Percentiles rank a stretch among this genome's conserved stretches.
phyloP scores from a whole-genome alignment of 768 basidiomycete genomes.

The Termitomyces sp. region DNA sequence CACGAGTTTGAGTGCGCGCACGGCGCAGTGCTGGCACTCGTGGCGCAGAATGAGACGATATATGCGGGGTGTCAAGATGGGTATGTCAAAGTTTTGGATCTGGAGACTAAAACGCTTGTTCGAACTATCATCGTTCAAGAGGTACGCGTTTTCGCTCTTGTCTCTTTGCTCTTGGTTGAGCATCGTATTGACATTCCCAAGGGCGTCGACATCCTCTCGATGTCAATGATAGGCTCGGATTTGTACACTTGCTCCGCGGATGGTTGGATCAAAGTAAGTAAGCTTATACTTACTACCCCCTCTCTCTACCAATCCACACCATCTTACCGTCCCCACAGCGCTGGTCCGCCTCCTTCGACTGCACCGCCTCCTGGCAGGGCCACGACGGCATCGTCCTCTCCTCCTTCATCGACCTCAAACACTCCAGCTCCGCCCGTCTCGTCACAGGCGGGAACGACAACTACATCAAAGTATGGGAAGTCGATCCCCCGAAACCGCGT shows the following conservation, averaged over 20 bases:
- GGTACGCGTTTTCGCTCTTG: slow-evolving; percentile 35
- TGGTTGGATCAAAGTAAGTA: slow-evolving; percentile 78
- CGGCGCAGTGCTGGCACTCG: slow-evolving; percentile 84
- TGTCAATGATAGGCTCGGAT: slow-evolving; percentile 68
- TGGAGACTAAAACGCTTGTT: slow-evolving; percentile 86
- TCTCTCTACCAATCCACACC: neutral
- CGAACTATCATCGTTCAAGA: slow-evolving; percentile 86
- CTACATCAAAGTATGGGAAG: slow-evolving; percentile 78
- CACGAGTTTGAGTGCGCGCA: slow-evolving; percentile 71
- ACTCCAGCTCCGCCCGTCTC: slow-evolving; percentile 37
- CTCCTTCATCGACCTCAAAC: slow-evolving; percentile 52
- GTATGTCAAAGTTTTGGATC: slow-evolving; percentile 85
- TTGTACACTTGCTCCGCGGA: slow-evolving; percentile 67
- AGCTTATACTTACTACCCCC: neutral
- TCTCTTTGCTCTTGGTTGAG: neutral
- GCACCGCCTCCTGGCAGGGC: slow-evolving; percentile 77
- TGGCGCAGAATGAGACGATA: slow-evolving; percentile 71
- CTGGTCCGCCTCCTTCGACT: slow-evolving; percentile 84
- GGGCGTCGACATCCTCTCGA: slow-evolving; percentile 79
- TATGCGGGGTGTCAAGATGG: slow-evolving; percentile 96
- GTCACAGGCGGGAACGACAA: slow-evolving; percentile 88
- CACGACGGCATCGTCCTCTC: slow-evolving; percentile 85
- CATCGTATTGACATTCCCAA: slow-evolving; percentile 21
- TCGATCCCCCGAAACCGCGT: slow-evolving; percentile 32
- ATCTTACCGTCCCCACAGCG: slow-evolving; percentile 40